A percentile compares a stretch with the other conserved stretches of the same genome.
Conservation (phyloP, 805 yeast genomes). For the Alloascoidea africana region DNA sequence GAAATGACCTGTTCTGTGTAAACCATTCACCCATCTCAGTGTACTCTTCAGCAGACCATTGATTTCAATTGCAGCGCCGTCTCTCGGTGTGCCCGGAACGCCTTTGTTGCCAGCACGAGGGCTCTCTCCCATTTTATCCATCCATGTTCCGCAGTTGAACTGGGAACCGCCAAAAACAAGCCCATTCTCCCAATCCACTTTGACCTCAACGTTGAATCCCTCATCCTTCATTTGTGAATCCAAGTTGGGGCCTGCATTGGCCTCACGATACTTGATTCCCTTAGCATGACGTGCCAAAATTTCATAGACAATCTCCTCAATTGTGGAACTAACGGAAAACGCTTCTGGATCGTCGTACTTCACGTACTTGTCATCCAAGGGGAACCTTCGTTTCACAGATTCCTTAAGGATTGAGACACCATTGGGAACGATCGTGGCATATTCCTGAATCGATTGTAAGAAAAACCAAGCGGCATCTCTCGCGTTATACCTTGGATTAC, state of each 20-base stretch:
- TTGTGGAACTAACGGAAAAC: conserved; percentile 50
- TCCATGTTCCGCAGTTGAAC: conserved; percentile 96
- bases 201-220: conserved; percentile 75
- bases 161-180: conserved; percentile 84
- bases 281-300: conserved; percentile 76
- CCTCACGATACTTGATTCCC: conserved; percentile 82
- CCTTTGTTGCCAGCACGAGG: conserved; percentile 71
- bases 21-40: conserved; percentile 58
- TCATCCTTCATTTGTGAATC: conserved; percentile 88
- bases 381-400: conserved; percentile 71
- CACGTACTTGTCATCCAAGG: conserved; percentile 71
- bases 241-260: conserved; percentile 80
- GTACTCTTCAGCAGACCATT: conserved; percentile 79
- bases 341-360: conserved; percentile 59
- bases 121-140: conserved; percentile 99
- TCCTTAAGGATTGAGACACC: conserved; percentile 57
- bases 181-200: conserved; percentile 84
- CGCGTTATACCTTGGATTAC: conserved; percentile 89
- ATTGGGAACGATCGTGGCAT: conserved; percentile 47
- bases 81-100: conserved; percentile 95
- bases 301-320: conserved; percentile 71
- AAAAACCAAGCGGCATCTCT: conserved; percentile 97
- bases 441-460: conserved; percentile 78
- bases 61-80: conserved; percentile 91
- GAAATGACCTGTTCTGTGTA: conserved; percentile 40